phyloP scores from a whole-genome alignment of 306 rosid genomes.

The Quillaja saponaria region DNA sequence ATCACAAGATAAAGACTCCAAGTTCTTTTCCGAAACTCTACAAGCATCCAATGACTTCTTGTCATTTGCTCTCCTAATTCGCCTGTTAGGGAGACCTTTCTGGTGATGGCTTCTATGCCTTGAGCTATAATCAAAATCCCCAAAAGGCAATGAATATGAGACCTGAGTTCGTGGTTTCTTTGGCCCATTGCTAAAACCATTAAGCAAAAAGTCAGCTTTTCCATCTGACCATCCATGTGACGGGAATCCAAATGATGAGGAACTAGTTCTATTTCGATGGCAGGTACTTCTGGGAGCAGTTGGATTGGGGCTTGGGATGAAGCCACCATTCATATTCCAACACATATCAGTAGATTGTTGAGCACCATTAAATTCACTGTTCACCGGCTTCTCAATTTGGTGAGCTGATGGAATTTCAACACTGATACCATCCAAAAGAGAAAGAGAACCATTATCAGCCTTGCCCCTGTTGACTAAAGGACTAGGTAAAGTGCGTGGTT shows the following conservation, averaged over 20 bases:
- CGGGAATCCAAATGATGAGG: slow-evolving; percentile 53
- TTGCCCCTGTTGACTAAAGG: slow-evolving; percentile 43
- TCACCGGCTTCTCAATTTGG: slow-evolving; percentile 51
- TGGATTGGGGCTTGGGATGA: slow-evolving; percentile 66
- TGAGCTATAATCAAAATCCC: slow-evolving; percentile 59
- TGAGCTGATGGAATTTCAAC: slow-evolving; percentile 64
- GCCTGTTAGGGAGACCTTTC: slow-evolving; percentile 67
- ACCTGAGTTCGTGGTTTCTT: slow-evolving; percentile 94
- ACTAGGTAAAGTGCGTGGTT: slow-evolving; percentile 37
- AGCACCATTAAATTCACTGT: slow-evolving; percentile 45
- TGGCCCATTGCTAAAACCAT: slow-evolving; percentile 77
- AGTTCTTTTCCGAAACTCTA: slow-evolving; percentile 58
- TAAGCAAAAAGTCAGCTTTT: slow-evolving; percentile 56
- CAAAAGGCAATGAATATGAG: slow-evolving; percentile 71
- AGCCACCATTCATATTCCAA: slow-evolving; percentile 58
- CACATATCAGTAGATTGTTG: slow-evolving; percentile 55
- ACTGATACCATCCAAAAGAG: slow-evolving; percentile 50
- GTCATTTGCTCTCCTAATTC: slow-evolving; percentile 80
- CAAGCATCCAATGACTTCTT: slow-evolving; percentile 63
- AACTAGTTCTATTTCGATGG: slow-evolving; percentile 58
- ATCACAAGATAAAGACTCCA: slow-evolving; percentile 69
- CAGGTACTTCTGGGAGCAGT: slow-evolving; percentile 86
- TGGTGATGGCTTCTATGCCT: slow-evolving; percentile 52
- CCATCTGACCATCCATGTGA: slow-evolving; percentile 78
- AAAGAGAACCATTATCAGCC: slow-evolving; percentile 43